Evolutionary conservation across 2,329 filamentous ascomycete species (phyloP).

Genomic region (Venturiaceae sp.): DNA sequence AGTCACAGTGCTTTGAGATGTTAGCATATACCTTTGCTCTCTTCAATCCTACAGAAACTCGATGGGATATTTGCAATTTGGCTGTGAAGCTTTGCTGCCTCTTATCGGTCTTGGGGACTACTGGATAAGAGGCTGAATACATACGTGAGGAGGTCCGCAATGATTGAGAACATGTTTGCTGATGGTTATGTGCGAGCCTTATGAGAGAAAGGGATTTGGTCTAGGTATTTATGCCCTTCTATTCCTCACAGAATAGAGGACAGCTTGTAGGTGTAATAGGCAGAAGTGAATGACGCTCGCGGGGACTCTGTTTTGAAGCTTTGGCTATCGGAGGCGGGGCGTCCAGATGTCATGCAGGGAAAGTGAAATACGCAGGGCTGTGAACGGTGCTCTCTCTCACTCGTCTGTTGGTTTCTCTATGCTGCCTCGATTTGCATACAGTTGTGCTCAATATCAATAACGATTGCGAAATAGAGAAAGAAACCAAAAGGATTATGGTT

Average conservation of each 20-base stretch:
- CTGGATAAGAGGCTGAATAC: slow-evolving; percentile 18
- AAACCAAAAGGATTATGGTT: too few relatives aligned
- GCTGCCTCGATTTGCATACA: too few relatives aligned
- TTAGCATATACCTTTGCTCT: slow-evolving; percentile 10
- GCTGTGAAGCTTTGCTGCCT: background rate
- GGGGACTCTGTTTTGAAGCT: too few relatives aligned
- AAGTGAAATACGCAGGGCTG: too few relatives aligned
- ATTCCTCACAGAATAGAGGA: background rate
- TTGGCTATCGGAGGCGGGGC: too few relatives aligned
- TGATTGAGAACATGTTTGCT: slow-evolving; percentile 59
- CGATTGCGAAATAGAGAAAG: too few relatives aligned
- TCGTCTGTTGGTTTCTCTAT: too few relatives aligned
- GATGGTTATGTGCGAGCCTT: slow-evolving; percentile 1
- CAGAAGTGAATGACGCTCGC: background rate
- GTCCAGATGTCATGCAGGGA: too few relatives aligned
- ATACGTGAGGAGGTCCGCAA: slow-evolving; percentile 70
- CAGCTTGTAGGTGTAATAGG: background rate
- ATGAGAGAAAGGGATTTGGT: background rate
- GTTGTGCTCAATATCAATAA: too few relatives aligned
- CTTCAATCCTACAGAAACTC: slow-evolving; percentile 16
- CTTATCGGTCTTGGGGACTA: background rate
- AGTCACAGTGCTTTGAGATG: slow-evolving; percentile 57
- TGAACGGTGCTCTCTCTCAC: too few relatives aligned
- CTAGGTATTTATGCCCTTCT: background rate
- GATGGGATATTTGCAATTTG: slow-evolving; percentile 11